These are phyloP conservation scores for Trametes coccinea DNA, from an alignment of 768 basidiomycete species.

Conservation along the genomic window DNA sequence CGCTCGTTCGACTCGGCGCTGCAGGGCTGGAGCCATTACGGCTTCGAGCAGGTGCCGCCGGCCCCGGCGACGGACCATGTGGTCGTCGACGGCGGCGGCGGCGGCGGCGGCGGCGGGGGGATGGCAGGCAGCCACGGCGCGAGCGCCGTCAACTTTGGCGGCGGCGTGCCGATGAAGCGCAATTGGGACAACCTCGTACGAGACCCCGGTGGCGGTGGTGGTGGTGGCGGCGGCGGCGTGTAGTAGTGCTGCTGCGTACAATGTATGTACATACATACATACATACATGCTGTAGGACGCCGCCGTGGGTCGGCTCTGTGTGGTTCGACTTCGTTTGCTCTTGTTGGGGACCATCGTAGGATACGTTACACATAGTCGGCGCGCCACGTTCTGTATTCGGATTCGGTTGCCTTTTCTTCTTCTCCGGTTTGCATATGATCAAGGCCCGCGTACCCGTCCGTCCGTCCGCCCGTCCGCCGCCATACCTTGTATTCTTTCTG, in stretches of 20 bases:
- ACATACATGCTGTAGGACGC: background rate
- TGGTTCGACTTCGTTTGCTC: too few relatives aligned
- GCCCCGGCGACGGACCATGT: background rate
- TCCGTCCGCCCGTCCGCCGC: too few relatives aligned
- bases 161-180: slow-evolving; percentile 17
- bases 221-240: slow-evolving; percentile 11
- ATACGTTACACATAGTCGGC: too few relatives aligned
- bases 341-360: too few relatives aligned
- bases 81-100: background rate
- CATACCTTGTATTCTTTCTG: too few relatives aligned
- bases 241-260: background rate
- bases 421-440: too few relatives aligned
- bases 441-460: too few relatives aligned
- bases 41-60: background rate
- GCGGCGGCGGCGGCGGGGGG: background rate
- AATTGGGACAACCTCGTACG: slow-evolving; percentile 11
- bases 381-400: too few relatives aligned
- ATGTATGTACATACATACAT: background rate
- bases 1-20: slow-evolving; percentile 19
- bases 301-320: too few relatives aligned
- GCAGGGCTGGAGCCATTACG: slow-evolving; percentile 19
- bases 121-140: background rate
- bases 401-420: too few relatives aligned
- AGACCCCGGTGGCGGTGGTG: slow-evolving; percentile 14
- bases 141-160: background rate